A percentile compares a stretch with the other conserved stretches of the same genome.
phyloP scores from a whole-genome alignment of 2,329 filamentous ascomycete genomes.

The Tolypocladium endophyticum region DNA sequence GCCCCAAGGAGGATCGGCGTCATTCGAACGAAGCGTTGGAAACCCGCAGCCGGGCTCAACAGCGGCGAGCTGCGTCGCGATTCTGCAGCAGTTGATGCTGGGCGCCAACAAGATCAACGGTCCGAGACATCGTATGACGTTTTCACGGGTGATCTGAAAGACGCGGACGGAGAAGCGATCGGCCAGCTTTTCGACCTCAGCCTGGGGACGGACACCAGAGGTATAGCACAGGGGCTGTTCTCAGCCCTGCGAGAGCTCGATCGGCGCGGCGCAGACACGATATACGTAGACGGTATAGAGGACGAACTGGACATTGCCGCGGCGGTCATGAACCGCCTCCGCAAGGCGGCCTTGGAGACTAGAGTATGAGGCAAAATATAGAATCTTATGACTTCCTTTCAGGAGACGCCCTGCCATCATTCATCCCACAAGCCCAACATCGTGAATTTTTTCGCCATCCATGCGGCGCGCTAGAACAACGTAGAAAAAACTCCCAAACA shows the following conservation, averaged over 20 bases:
- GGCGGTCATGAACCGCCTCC: slow-evolving; percentile 74
- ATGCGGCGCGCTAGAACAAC: background rate
- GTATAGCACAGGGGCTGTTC: slow-evolving; percentile 80
- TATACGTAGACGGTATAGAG: slow-evolving; percentile 82
- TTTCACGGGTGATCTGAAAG: slow-evolving; percentile 26
- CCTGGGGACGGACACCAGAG: slow-evolving; percentile 58
- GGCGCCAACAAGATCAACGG: slow-evolving; percentile 11
- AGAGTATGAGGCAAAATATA: slow-evolving; percentile 24
- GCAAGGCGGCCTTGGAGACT: slow-evolving; percentile 62
- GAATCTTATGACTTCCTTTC: slow-evolving; percentile 9
- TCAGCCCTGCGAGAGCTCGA: slow-evolving; percentile 80
- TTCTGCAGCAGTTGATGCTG: background rate
- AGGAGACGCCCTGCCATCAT: slow-evolving; percentile 1
- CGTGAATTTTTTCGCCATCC: background rate
- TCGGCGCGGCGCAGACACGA: slow-evolving; percentile 64
- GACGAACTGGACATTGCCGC: slow-evolving; percentile 74
- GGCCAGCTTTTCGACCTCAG: slow-evolving; percentile 55
- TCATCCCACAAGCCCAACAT: background rate
- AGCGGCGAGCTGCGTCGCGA: slow-evolving; percentile 16
- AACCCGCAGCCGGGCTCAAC: slow-evolving; percentile 28
- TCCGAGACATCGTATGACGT: slow-evolving; percentile 27
- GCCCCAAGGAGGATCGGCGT: slow-evolving; percentile 32
- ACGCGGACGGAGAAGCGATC: slow-evolving; percentile 18
- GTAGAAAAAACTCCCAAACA: background rate
- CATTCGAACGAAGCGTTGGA: slow-evolving; percentile 47